Base-by-base conservation (phyloP, 2,329 filamentous ascomycete genomes). In the Trematosphaeria pertusa region DNA sequence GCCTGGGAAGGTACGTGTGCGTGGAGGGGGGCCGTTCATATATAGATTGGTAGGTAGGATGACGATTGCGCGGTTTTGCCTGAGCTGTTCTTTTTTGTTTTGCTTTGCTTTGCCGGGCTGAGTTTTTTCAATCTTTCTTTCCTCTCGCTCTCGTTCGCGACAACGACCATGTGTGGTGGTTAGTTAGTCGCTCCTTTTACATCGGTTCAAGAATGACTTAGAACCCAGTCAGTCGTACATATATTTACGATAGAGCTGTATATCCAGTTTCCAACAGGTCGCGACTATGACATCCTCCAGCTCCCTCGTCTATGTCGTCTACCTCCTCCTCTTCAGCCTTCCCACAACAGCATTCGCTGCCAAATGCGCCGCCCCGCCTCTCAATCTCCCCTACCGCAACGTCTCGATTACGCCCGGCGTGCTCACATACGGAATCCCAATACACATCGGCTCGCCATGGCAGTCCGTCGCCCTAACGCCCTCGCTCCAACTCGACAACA, bases 331-430 rank as follows among this genome's bases (percentile, higher is more conserved):
- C n/a, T 11, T 45, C 43, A 19, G 22, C 4, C 28, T 14, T 3
- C 18, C 33, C 19, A 14, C 37, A n/a, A 18, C 28, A 18, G 46
- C 50, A 48, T n/a, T n/a, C n/a, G n/a, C n/a, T n/a, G 36, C n/a
- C 5, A 54, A 56, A 42, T 60, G 57, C 48, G 48, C 52, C n/a
- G 48, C 57, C n/a, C 55, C 52, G 7, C 46, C 57, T 1, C 30
- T 60, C 26, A 39, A 39, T 28, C 48, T 61, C 10, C 48, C 52
- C 3, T 36, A 51, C 12, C 50, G 42, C 33, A 38, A 46, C 31
- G 17, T 48, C 20, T 50, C 48, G 17, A 36, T 49, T 9, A 31
- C 39, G 1, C 52, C 54, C 3, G 50, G 50, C n/a, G 19, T 39
- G 3, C n/a, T 58, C 8, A 40, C 35, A 17, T 31, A 35, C 6